Base-by-base conservation (phyloP, 495 filamentous ascomycete species). In the Aspergillus steynii region DNA sequence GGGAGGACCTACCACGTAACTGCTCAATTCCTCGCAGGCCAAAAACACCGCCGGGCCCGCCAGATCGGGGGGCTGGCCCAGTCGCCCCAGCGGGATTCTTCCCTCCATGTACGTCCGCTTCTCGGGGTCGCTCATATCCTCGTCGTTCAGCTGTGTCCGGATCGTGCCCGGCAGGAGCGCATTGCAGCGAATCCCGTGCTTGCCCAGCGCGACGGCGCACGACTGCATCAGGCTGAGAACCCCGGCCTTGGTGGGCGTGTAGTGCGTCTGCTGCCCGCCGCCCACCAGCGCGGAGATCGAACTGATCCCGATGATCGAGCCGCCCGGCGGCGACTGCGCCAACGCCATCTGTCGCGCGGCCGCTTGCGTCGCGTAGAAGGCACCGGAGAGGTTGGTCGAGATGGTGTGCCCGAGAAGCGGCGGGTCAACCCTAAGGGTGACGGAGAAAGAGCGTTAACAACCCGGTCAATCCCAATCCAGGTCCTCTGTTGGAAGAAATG, bases 181-280 rank as follows among this genome's bases (percentile, higher is more conserved):
- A 73, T 96, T 97, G 65, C 92, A 96, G 15, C 93, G 72, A 28
- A 97, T 91, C 7, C 80, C 79, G 65, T 94, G 85, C 67, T 84
- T 83, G 0, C 92, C 92, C 56, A 96, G 67, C 15, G 93, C 92
- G 5, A 89, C 85, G 0, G 93, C 93, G 31, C 83, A 85, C 58
- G 86, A 90, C 77, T 97, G 93, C 88, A 96, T 96, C 27, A 97
- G 79, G 52, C 84, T 88, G 32, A 91, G 63, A 1, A 97, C 82
- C 3, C 92, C 93, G 0, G 93, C 93, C 71, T 97, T 97, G 10
- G 93, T 96, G 2, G 92, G 93, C 26, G 92, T 96, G 73, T 96
- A 97, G 65, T 97, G 92, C 28, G 85, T 86, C 74, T 97, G 93
- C 51, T 78, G 76, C 0, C 84, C 89, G 25, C 92, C 92, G 32